Percentiles rank a stretch among this genome's conserved stretches.
These are phyloP conservation scores for Suhomyces sp. DNA, from an alignment of 805 yeast species.

Conservation along the genomic window DNA sequence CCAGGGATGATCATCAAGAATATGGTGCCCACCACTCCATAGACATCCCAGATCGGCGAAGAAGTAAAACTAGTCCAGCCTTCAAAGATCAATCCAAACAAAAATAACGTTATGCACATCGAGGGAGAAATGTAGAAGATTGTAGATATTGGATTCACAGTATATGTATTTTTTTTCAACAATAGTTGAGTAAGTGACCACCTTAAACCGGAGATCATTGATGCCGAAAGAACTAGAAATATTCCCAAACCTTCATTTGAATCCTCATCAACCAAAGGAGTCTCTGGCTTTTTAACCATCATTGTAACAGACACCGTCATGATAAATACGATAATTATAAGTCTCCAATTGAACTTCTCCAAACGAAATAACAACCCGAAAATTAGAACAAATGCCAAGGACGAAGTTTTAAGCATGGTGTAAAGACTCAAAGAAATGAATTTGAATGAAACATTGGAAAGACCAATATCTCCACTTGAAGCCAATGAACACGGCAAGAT, in stretches of 20 bases:
- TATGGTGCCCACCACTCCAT: conserved; percentile 55
- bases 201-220: conserved; percentile 82
- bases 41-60: conserved; percentile 63
- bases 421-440: conserved; percentile 79
- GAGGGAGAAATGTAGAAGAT: conserved; percentile 82
- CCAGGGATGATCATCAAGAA: conserved; percentile 76
- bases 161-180: conserved; percentile 55
- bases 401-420: conserved; percentile 89
- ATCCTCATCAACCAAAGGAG: conserved; percentile 15
- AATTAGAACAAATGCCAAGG: conserved; percentile 81
- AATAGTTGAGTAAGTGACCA: conserved; percentile 94
- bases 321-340: conserved; percentile 64
- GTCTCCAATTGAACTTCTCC: conserved; percentile 68
- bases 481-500: conserved; percentile 85
- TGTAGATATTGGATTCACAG: conserved; percentile 76
- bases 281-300: conserved; percentile 61
- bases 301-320: conserved; percentile 84
- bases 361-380: conserved; percentile 82
- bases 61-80: conserved; percentile 53
- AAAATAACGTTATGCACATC: conserved; percentile 63
- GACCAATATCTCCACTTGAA: conserved; percentile 89
- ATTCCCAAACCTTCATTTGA: conserved; percentile 53
- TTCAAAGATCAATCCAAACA: conserved; percentile 67
- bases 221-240: conserved; percentile 68
- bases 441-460: conserved; percentile 80